Conservation (phyloP, 208 protist genomes). For the Leishmania mexicana region DNA sequence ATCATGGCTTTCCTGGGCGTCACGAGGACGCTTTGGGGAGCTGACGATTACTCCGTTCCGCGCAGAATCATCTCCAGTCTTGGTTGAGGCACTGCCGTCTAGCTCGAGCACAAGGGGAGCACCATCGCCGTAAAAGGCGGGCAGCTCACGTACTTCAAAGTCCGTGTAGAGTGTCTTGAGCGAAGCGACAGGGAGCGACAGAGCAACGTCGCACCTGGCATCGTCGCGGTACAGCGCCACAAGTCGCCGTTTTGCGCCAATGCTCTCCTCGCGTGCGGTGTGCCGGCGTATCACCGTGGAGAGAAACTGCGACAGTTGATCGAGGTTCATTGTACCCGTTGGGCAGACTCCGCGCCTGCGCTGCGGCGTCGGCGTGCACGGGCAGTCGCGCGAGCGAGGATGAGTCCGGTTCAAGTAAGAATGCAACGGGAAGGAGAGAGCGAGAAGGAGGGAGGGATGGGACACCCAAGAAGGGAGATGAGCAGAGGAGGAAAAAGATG, state of each 20-base stretch:
- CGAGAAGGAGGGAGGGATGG: background rate
- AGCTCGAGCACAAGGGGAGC: conserved; percentile 67
- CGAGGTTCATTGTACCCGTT: background rate
- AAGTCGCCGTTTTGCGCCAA: conserved; percentile 63
- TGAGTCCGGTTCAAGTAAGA: background rate
- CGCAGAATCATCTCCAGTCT: background rate
- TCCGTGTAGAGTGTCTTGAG: conserved; percentile 88
- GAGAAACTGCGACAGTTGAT: conserved; percentile 11
- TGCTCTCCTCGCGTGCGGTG: conserved; percentile 50
- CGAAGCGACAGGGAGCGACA: conserved; percentile 42
- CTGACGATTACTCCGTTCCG: background rate
- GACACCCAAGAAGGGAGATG: background rate
- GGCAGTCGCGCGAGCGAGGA: background rate
- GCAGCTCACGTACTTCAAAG: conserved; percentile 88
- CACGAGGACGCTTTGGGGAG: conserved; percentile 17
- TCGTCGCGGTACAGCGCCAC: conserved; percentile 34
- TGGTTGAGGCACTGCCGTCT: background rate
- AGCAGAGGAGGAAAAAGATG: no score
- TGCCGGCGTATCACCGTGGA: conserved; percentile 6
- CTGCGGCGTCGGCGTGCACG: background rate
- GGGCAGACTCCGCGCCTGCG: background rate
- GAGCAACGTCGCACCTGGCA: conserved; percentile 7
- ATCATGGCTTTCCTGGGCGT: background rate
- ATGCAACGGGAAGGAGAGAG: background rate
- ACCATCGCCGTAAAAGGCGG: conserved; percentile 57